Evolutionary conservation across 495 filamentous ascomycete genomes (phyloP).

Genomic region (Hyaloscypha hepaticicola): DNA sequence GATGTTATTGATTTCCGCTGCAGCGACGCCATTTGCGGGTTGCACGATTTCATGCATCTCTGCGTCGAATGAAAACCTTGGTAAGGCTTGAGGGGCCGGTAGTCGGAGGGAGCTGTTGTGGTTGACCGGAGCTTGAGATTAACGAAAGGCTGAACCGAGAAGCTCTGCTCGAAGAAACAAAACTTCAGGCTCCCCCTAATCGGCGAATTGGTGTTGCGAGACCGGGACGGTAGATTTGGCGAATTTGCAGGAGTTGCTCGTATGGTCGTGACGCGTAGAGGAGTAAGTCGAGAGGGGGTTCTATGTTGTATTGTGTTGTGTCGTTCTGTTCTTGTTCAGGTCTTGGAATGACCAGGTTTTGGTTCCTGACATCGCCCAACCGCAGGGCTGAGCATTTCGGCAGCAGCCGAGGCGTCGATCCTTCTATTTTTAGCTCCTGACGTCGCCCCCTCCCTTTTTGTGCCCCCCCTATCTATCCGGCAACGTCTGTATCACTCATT

Average conservation of each 20-base stretch:
- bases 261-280: not conserved
- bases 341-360: not conserved
- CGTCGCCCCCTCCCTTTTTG: too few relatives aligned
- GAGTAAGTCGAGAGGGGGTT: not conserved
- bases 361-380: not conserved
- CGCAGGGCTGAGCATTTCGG: not conserved
- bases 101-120: not conserved
- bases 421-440: not conserved
- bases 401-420: not conserved
- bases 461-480: too few relatives aligned
- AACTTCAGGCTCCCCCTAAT: not conserved
- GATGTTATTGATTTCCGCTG: not conserved
- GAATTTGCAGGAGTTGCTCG: not conserved
- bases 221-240: not conserved
- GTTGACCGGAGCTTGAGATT: not conserved
- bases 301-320: not conserved
- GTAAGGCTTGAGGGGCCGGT: not conserved
- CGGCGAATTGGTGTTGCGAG: not conserved
- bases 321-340: too few relatives aligned
- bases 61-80: not conserved
- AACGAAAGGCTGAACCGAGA: not conserved
- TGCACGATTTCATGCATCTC: constrained; percentile 1
- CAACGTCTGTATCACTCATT: too few relatives aligned
- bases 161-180: not conserved
- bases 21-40: not conserved